Percentiles rank a stretch among this genome's conserved stretches.
These are phyloP conservation scores for Bonia amplexicaulis DNA, from an alignment of 176 grass and related monocot genomes.

Conservation along the genomic window DNA sequence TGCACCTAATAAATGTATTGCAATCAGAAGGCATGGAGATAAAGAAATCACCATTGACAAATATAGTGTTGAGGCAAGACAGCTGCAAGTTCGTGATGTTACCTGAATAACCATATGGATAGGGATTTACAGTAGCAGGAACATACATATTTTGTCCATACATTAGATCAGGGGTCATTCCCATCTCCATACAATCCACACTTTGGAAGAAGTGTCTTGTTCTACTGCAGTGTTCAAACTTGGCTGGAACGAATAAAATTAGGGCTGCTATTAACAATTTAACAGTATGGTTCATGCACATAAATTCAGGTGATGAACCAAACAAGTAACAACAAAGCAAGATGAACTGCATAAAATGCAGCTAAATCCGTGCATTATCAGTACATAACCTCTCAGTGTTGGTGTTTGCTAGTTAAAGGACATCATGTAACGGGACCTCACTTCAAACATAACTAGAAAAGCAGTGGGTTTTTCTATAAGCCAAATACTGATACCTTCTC, in stretches of 20 bases:
- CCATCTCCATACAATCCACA: slow-evolving; percentile 42
- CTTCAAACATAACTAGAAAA: not conserved
- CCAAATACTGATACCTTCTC: not conserved
- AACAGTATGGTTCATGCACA: not conserved
- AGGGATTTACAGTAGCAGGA: slow-evolving; percentile 41
- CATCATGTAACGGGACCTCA: not conserved
- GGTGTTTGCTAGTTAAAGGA: not conserved
- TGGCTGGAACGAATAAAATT: not conserved
- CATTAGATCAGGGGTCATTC: slow-evolving; percentile 45
- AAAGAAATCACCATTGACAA: not conserved
- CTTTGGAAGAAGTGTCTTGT: not conserved
- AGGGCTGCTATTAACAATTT: slow-evolving; percentile 3
- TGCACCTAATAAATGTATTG: slow-evolving; percentile 29
- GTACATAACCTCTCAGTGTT: not conserved
- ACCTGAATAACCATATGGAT: slow-evolving; percentile 60
- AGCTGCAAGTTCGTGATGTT: not conserved
- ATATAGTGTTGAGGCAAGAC: not conserved
- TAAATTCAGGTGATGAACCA: not conserved
- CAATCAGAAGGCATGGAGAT: not conserved
- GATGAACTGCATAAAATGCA: not conserved
- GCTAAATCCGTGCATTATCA: not conserved
- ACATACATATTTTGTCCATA: slow-evolving; percentile 56
- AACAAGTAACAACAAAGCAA: not conserved
- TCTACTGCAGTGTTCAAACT: slow-evolving; percentile 12
- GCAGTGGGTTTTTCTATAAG: not conserved